Percentiles rank a stretch among this genome's conserved stretches.
Conservation (phyloP, 2,329 filamentous ascomycete species). For the Cadophora malorum region DNA sequence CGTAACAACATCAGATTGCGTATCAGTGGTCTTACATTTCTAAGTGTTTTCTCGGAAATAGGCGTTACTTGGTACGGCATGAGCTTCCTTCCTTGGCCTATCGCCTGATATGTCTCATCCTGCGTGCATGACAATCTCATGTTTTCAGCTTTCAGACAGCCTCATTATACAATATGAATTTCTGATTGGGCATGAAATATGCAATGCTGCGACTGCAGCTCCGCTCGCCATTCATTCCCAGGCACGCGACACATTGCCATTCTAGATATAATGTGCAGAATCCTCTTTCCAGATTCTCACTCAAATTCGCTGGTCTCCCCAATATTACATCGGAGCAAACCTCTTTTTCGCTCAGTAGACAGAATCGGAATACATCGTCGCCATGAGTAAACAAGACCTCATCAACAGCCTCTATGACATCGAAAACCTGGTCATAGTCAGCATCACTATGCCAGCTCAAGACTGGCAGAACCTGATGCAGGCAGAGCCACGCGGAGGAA, state of each 20-base stretch:
- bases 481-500: neutral
- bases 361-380: neutral
- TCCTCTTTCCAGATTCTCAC: neutral
- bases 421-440: constrained; percentile 17
- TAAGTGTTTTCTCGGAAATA: neutral
- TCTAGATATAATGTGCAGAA: neutral
- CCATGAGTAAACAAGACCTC: constrained; percentile 20
- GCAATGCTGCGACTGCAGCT: neutral
- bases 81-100: constrained; percentile 1
- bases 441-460: constrained; percentile 18
- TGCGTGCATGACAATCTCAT: neutral
- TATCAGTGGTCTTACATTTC: neutral
- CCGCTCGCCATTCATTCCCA: neutral
- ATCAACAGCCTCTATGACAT: constrained; percentile 20
- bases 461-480: neutral
- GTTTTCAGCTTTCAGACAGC: constrained; percentile 15
- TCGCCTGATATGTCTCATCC: neutral
- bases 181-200: constrained; percentile 5
- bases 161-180: neutral
- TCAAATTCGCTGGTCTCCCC: neutral
- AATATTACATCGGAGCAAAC: neutral
- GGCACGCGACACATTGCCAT: constrained; percentile 11
- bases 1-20: neutral
- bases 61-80: constrained; percentile 3
- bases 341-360: neutral